Conservation (phyloP, 1,284 basidiomycete genomes). For the Ceratobasidium sp. region DNA sequence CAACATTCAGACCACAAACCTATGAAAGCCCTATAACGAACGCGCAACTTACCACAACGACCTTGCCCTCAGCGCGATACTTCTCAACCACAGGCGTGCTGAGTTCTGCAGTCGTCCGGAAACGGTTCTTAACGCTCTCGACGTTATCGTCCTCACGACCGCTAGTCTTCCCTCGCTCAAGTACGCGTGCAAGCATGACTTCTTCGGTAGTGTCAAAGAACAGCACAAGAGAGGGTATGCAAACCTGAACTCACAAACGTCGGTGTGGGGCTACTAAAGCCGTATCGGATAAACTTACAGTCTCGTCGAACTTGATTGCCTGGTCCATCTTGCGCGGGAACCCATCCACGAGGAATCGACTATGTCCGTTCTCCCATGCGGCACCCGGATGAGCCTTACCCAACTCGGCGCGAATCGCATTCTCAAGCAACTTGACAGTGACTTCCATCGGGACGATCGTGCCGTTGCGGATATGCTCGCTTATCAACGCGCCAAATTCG, state of each 20-base stretch:
- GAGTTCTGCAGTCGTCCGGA: slow-evolving; percentile 93
- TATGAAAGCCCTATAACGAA: slow-evolving; percentile 8
- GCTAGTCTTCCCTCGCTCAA: slow-evolving; percentile 92
- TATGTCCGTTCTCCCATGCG: slow-evolving; percentile 79
- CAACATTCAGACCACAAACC: background rate
- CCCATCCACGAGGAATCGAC: slow-evolving; percentile 95
- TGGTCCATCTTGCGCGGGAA: slow-evolving; percentile 99
- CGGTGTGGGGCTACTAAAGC: background rate
- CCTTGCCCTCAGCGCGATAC: slow-evolving; percentile 77
- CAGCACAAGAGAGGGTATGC: slow-evolving; percentile 80
- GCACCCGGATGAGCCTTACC: slow-evolving; percentile 56
- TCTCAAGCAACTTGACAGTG: slow-evolving; percentile 94
- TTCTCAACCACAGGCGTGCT: slow-evolving; percentile 97
- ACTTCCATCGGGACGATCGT: slow-evolving; percentile 97
- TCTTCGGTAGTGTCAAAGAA: slow-evolving; percentile 93
- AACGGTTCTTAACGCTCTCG: slow-evolving; percentile 96
- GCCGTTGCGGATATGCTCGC: slow-evolving; percentile 90
- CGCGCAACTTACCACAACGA: slow-evolving; percentile 74
- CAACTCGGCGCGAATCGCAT: slow-evolving; percentile 84
- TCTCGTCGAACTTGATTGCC: slow-evolving; percentile 90
- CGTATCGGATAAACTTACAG: slow-evolving; percentile 63
- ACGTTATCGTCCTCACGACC: slow-evolving; percentile 96
- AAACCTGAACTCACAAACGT: slow-evolving; percentile 66
- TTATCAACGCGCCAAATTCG: slow-evolving; percentile 87
- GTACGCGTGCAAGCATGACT: slow-evolving; percentile 85